Evolutionary conservation across 2,329 filamentous ascomycete genomes (phyloP).

Genomic region (Nigrograna mackinnonii): DNA sequence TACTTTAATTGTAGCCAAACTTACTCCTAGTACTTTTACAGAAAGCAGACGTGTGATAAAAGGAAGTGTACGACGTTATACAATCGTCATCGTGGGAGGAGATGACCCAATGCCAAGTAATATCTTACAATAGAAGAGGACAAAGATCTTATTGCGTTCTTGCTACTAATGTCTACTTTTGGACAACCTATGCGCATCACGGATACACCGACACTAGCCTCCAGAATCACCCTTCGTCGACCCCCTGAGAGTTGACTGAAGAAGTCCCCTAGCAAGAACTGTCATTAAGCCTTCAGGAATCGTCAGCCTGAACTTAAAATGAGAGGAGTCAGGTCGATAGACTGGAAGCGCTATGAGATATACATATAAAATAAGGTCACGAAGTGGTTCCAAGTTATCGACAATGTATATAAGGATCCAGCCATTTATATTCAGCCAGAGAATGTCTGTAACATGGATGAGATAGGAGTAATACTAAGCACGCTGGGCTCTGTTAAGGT

Average conservation of each 20-base stretch:
- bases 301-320: slow-evolving; percentile 17
- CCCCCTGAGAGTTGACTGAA: slow-evolving; percentile 51
- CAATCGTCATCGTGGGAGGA: no score
- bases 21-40: no score
- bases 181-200: neutral
- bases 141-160: slow-evolving; percentile 1
- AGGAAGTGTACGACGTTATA: no score
- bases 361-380: slow-evolving; percentile 12
- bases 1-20: no score
- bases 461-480: slow-evolving; percentile 1
- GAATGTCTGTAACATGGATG: slow-evolving; percentile 2
- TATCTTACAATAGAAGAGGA: no score
- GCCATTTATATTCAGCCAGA: neutral
- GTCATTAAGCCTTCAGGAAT: slow-evolving; percentile 15
- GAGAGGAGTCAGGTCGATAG: slow-evolving; percentile 38
- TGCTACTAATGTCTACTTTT: slow-evolving; percentile 4
- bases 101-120: no score
- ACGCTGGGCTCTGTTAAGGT: slow-evolving; percentile 2
- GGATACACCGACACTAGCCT: slow-evolving; percentile 1
- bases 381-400: slow-evolving; percentile 2
- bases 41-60: no score
- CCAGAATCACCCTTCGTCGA: slow-evolving; percentile 1
- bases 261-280: slow-evolving; percentile 15
- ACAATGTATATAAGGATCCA: neutral
- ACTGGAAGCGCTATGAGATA: slow-evolving; percentile 7